Conservation (phyloP, 2,329 filamentous ascomycete genomes). For the Botryotinia narcissicola region DNA sequence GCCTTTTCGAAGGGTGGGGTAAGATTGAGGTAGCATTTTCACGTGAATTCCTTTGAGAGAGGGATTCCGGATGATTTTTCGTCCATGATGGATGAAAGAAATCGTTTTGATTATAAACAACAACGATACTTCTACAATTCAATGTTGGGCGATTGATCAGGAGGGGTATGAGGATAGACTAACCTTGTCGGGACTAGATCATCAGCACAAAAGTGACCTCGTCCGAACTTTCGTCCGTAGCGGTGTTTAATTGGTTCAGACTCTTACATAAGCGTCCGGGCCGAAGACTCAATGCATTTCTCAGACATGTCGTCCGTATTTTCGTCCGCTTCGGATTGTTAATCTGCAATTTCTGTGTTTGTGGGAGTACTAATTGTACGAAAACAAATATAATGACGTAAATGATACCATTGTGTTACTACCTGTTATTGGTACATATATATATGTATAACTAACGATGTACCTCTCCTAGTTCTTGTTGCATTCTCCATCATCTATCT, state of each 20-base stretch:
- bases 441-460: neutral
- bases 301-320: neutral
- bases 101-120: neutral
- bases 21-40: neutral
- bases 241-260: neutral
- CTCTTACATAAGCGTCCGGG: neutral
- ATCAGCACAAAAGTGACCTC: neutral
- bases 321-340: neutral
- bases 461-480: neutral
- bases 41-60: neutral
- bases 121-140: neutral
- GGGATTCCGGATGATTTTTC: neutral
- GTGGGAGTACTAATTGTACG: neutral
- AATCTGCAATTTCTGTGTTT: neutral
- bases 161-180: neutral
- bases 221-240: neutral
- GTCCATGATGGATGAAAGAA: neutral
- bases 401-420: too few relatives aligned
- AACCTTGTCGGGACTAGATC: neutral
- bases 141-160: neutral
- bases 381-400: neutral
- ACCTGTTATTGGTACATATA: neutral
- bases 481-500: neutral
- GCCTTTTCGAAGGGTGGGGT: neutral
- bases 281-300: neutral